A percentile compares a stretch with the other conserved stretches of the same genome.
phyloP scores from a whole-genome alignment of 2,329 filamentous ascomycete genomes.

The Colletotrichum lentis region DNA sequence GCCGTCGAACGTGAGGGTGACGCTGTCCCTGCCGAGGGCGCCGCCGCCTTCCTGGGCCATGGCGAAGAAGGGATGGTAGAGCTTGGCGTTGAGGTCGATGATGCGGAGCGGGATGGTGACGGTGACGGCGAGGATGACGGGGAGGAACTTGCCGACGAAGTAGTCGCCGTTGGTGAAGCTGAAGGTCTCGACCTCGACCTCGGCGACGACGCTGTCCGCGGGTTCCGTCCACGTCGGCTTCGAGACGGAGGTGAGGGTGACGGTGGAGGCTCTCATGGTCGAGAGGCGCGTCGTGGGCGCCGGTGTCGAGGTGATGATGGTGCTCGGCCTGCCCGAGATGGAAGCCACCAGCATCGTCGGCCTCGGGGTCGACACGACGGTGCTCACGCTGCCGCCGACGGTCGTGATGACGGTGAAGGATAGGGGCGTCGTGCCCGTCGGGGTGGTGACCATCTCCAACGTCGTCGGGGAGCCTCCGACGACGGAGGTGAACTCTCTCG shows the following conservation, averaged over 20 bases:
- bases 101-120: constrained; percentile 52
- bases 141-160: constrained; percentile 54
- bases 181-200: constrained; percentile 41
- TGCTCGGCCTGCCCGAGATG: constrained; percentile 43
- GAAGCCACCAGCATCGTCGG: constrained; percentile 42
- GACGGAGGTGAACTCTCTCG: constrained; percentile 42
- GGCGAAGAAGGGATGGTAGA: constrained; percentile 56
- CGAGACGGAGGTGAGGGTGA: constrained; percentile 41
- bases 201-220: constrained; percentile 34
- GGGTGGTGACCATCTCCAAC: constrained; percentile 42
- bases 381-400: constrained; percentile 40
- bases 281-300: constrained; percentile 41
- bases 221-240: constrained; percentile 19
- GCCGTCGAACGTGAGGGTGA: constrained; percentile 54
- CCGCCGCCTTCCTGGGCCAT: constrained; percentile 50
- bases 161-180: constrained; percentile 45
- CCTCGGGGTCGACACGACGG: constrained; percentile 20
- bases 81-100: constrained; percentile 51
- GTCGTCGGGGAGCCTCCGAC: constrained; percentile 43
- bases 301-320: constrained; percentile 45
- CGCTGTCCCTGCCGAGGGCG: constrained; percentile 51
- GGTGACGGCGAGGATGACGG: constrained; percentile 51
- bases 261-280: constrained; percentile 40
- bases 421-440: constrained; percentile 38
- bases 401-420: constrained; percentile 42